Conservation (phyloP, 495 filamentous ascomycete species). For the Xylaria grammica region DNA sequence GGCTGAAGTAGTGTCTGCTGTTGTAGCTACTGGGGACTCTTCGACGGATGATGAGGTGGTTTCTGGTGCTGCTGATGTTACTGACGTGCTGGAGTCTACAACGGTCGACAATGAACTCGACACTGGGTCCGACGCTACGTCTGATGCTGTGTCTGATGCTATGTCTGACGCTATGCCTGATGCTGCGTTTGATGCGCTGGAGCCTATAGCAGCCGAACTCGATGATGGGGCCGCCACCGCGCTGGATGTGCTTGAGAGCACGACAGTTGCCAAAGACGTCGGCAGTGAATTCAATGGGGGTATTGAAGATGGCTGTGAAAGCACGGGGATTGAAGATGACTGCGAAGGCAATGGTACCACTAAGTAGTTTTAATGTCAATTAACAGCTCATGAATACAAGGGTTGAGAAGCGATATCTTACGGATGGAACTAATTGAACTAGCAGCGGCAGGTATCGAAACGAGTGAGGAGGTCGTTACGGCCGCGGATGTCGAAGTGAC, state of each 20-base stretch:
- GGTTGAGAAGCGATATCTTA: background rate
- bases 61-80: background rate
- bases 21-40: slow-evolving; percentile 3
- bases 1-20: slow-evolving; percentile 8
- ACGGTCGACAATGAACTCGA: slow-evolving; percentile 2
- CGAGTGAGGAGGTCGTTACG: background rate
- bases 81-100: slow-evolving; percentile 4
- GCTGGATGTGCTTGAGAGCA: slow-evolving; percentile 12
- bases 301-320: background rate
- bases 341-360: no score
- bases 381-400: background rate
- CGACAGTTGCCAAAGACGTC: slow-evolving; percentile 14
- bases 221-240: slow-evolving; percentile 7
- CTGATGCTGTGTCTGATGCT: slow-evolving; percentile 5
- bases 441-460: no score
- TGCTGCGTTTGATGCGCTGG: slow-evolving; percentile 6
- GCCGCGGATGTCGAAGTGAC: slow-evolving; percentile 17
- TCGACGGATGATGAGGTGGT: background rate
- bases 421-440: slow-evolving; percentile 2
- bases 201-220: slow-evolving; percentile 8
- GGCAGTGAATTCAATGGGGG: background rate
- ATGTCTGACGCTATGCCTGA: background rate
- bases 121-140: background rate
- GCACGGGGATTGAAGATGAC: background rate
- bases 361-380: background rate